These are phyloP conservation scores for Cladosporium sp. DNA, from an alignment of 2,329 filamentous ascomycete genomes.

Conservation along the genomic window DNA sequence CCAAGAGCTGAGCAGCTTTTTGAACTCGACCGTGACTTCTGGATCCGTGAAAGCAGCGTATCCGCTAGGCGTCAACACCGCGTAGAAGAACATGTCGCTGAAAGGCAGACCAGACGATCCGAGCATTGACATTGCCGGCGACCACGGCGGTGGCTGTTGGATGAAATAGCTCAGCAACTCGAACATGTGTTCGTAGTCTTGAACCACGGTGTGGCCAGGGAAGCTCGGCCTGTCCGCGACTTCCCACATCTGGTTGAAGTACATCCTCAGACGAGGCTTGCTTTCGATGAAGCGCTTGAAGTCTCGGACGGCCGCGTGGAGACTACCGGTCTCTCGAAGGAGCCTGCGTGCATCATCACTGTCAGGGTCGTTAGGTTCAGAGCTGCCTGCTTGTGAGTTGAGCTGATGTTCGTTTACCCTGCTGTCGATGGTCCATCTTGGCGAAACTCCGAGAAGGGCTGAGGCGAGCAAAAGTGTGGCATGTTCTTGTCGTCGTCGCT, in stretches of 20 bases:
- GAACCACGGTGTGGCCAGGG: neutral
- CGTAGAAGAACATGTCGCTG: slow-evolving; percentile 56
- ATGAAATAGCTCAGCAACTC: neutral
- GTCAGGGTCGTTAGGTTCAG: too few relatives aligned
- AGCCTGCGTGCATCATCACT: too few relatives aligned
- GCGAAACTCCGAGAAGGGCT: too few relatives aligned
- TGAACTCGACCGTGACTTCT: slow-evolving; percentile 50
- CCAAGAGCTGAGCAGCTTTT: slow-evolving; percentile 17
- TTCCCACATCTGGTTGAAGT: slow-evolving; percentile 60
- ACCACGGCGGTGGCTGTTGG: neutral
- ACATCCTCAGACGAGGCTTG: slow-evolving; percentile 62
- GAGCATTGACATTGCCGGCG: slow-evolving; percentile 31
- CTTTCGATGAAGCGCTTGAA: slow-evolving; percentile 64
- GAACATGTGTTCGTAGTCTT: neutral
- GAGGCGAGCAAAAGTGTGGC: too few relatives aligned
- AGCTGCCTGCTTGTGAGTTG: too few relatives aligned
- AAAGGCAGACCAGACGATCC: slow-evolving; percentile 54
- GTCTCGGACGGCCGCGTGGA: slow-evolving; percentile 59
- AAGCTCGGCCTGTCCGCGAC: slow-evolving; percentile 49
- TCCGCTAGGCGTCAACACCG: slow-evolving; percentile 54
- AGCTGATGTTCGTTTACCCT: too few relatives aligned
- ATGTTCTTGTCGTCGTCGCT: too few relatives aligned
- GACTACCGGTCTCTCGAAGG: too few relatives aligned
- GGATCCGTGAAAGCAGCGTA: slow-evolving; percentile 52
- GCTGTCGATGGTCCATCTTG: too few relatives aligned